These are phyloP conservation scores for Kernera saxatilis DNA, from an alignment of 345 rosid genomes.

Conservation along the genomic window DNA sequence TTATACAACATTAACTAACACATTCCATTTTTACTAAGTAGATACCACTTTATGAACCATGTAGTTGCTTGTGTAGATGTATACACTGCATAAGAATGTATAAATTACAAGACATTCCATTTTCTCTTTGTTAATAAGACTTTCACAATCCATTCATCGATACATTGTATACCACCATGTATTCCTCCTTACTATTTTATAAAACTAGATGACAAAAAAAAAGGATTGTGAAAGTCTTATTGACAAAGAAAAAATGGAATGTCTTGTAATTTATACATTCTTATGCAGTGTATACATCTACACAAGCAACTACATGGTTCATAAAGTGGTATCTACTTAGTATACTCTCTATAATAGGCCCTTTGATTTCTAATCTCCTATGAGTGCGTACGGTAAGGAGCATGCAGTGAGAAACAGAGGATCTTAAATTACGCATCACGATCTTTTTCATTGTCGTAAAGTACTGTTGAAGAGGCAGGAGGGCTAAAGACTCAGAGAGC, in stretches of 20 bases:
- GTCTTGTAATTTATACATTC: background rate
- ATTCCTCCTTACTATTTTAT: too few species aligned
- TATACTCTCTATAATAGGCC: background rate
- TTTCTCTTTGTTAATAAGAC: too few species aligned
- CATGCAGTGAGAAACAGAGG: conserved; percentile 29
- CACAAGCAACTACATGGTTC: conserved; percentile 3
- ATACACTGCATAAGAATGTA: background rate
- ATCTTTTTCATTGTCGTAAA: conserved; percentile 26
- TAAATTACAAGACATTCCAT: background rate
- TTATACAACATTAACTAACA: too few species aligned
- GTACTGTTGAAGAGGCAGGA: conserved; percentile 25
- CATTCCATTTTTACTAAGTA: too few species aligned
- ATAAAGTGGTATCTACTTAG: background rate
- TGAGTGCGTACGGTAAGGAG: conserved; percentile 17
- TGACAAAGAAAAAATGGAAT: background rate
- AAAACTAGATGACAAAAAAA: too few species aligned
- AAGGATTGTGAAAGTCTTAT: too few species aligned
- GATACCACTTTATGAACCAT: background rate
- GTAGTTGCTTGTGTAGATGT: background rate
- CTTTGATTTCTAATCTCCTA: conserved; percentile 17
- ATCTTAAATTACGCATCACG: conserved; percentile 24
- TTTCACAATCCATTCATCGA: too few species aligned
- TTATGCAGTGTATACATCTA: background rate
- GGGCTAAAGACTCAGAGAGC: conserved; percentile 15
- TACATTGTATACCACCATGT: too few species aligned